Base-by-base conservation (phyloP, 1,139 yeast species). In the Lodderomyces margitis region DNA sequence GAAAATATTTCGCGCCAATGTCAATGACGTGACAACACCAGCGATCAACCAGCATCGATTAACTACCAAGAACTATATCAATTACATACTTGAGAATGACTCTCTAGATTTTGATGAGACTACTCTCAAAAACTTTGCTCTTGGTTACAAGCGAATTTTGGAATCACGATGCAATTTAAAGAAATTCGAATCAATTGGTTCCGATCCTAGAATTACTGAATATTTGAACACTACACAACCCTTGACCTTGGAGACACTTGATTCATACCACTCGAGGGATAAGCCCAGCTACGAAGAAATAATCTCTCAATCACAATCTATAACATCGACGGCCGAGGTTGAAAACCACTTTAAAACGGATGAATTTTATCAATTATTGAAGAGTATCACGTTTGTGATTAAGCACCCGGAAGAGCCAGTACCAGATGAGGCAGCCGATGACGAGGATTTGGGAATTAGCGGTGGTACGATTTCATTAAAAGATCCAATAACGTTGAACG, bases 381-480 rank as follows among this genome's bases (percentile, higher is more conserved):
- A 55, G 37, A 61, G 57, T 41, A 54, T 62, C 6, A 40, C 56
- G 7, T 64, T 64, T 36, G 59, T 71, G 1, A 42, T 68, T 4
- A 49, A 58, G 19, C 54, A 70, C 41, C 78, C 78, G 0, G 70
- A 66, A 43, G 69, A 66, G 32, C 72, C 74, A 4, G 56, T 72
- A 15, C 75, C 75, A 0, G 75, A 66, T 19, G 64, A 58, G 3
- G 67, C 56, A 4, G 61, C 54, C 9, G 77, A 65, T 14, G 83
- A 37, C 14, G 83, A 78, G 10, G 87, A 81, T 15, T 44, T 83
- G 33, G 75, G 71, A 34, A 73, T 83, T 4, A 78, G 78, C 3
- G 94, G 92, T 40, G 92, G 92, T 30, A 76, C 66, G 40, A 66
- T 85, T 15, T 78, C 81, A 34, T 58, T 85, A 42, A 71, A 68